phyloP scores from a whole-genome alignment of 768 basidiomycete species.

The Suillus fuscotomentosus region DNA sequence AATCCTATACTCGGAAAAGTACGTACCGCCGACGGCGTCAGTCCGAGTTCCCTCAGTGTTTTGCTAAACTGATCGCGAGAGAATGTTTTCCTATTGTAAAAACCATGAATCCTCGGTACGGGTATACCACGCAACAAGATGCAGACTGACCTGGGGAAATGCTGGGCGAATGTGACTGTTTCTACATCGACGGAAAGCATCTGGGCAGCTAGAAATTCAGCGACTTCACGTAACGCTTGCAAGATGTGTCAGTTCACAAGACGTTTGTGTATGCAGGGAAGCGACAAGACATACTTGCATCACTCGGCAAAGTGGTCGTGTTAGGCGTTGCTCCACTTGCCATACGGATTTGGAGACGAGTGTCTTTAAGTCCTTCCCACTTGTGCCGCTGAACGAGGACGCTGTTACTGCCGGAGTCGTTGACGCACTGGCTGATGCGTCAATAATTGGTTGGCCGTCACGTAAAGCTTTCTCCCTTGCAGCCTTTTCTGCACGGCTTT shows the following conservation, averaged over 20 bases:
- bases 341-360: conserved; percentile 87
- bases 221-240: conserved; percentile 58
- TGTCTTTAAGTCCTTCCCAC: conserved; percentile 83
- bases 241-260: conserved; percentile 2
- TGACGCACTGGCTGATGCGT: conserved; percentile 28
- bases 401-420: conserved; percentile 33
- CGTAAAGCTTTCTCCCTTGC: conserved; percentile 90
- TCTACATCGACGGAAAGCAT: conserved; percentile 58
- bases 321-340: conserved; percentile 76
- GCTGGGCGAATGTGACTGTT: conserved; percentile 72
- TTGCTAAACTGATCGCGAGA: conserved; percentile 38
- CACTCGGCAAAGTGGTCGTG: conserved; percentile 57
- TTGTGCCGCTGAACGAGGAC: conserved; percentile 38
- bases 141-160: conserved; percentile 72
- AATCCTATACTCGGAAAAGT: not conserved
- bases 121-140: not conserved
- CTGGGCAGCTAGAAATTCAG: conserved; percentile 59
- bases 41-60: conserved; percentile 59
- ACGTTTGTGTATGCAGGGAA: not conserved
- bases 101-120: not conserved
- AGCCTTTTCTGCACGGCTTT: conserved; percentile 76
- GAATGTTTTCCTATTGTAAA: conserved; percentile 68
- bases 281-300: conserved; percentile 55
- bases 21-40: conserved; percentile 43
- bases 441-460: conserved; percentile 58